Percentiles rank a stretch among this genome's conserved stretches.
Evolutionary conservation across 305 asterid genomes (phyloP).

Genomic region (Solanum hybrid): DNA sequence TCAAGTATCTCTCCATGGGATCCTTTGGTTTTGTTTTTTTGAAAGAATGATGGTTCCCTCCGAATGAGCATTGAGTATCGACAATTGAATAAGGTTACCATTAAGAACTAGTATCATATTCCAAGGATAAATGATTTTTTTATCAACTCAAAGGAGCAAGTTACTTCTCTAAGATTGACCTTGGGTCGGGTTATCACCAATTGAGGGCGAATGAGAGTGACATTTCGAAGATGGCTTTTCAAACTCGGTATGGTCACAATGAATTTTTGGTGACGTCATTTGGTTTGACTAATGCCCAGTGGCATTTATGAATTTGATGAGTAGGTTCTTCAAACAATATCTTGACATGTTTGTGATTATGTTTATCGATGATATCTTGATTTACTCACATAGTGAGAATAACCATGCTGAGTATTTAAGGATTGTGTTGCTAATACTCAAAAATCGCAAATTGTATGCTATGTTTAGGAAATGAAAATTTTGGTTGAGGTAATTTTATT

Average conservation of each 20-base stretch:
- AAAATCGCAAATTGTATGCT: too few species aligned
- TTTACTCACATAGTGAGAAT: too few species aligned
- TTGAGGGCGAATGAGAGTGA: neutral
- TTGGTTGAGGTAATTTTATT: too few species aligned
- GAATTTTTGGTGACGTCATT: neutral
- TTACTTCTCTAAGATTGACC: neutral
- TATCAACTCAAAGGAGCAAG: neutral
- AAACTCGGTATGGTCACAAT: neutral
- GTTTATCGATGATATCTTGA: neutral
- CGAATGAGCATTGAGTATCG: neutral
- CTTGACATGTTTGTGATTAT: too few species aligned
- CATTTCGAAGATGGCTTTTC: neutral
- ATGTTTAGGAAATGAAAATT: too few species aligned
- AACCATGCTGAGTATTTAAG: too few species aligned
- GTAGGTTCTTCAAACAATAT: too few species aligned
- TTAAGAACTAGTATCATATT: neutral
- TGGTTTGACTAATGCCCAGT: neutral
- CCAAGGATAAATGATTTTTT: too few species aligned
- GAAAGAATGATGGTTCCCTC: too few species aligned
- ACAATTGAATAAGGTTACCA: neutral
- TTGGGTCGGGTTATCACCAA: neutral
- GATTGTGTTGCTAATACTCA: too few species aligned
- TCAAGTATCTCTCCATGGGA: neutral
- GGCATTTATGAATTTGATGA: neutral
- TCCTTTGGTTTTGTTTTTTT: too few species aligned